A percentile compares a stretch with the other conserved stretches of the same genome.
These are phyloP conservation scores for Noccaea caerulescens DNA, from an alignment of 345 rosid species.

Conservation along the genomic window DNA sequence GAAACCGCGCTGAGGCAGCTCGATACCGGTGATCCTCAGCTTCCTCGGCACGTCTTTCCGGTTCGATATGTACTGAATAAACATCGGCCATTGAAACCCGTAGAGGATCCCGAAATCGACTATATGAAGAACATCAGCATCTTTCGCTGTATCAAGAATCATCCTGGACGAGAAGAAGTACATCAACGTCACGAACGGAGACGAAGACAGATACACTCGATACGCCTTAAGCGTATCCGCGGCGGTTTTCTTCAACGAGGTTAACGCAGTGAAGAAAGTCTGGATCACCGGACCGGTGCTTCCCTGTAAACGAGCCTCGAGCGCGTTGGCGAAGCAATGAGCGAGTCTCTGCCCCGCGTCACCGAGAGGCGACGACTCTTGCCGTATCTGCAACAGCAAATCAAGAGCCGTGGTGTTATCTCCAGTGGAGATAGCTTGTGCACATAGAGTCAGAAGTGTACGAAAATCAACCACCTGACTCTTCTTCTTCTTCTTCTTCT, in stretches of 20 bases:
- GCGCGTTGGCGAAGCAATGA: constrained; percentile 76
- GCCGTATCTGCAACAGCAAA: constrained; percentile 66
- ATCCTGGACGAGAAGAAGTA: constrained; percentile 54
- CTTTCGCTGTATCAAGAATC: constrained; percentile 54
- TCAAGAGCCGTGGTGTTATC: constrained; percentile 69
- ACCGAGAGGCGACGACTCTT: constrained; percentile 66
- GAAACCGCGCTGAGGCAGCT: constrained; percentile 72
- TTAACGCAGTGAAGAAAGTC: constrained; percentile 40
- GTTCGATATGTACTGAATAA: constrained; percentile 60
- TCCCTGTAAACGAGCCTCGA: constrained; percentile 76
- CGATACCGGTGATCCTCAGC: constrained; percentile 85
- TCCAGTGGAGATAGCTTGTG: constrained; percentile 75
- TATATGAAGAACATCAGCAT: constrained; percentile 63
- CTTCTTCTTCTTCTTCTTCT: constrained; percentile 47
- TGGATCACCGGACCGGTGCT: constrained; percentile 43
- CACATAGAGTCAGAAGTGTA: constrained; percentile 64
- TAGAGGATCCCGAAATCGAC: constrained; percentile 78
- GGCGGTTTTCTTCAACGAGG: constrained; percentile 51
- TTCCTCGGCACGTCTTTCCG: constrained; percentile 57
- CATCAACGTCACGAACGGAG: constrained; percentile 66
- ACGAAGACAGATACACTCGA: constrained; percentile 52
- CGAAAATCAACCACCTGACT: constrained; percentile 73
- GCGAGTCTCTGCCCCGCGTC: constrained; percentile 83
- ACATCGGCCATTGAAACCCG: constrained; percentile 90
- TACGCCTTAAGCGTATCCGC: constrained; percentile 71